Percentiles rank a stretch among this genome's conserved stretches.
Conservation (phyloP, 1,284 basidiomycete genomes). For the Kwoniella shivajii region DNA sequence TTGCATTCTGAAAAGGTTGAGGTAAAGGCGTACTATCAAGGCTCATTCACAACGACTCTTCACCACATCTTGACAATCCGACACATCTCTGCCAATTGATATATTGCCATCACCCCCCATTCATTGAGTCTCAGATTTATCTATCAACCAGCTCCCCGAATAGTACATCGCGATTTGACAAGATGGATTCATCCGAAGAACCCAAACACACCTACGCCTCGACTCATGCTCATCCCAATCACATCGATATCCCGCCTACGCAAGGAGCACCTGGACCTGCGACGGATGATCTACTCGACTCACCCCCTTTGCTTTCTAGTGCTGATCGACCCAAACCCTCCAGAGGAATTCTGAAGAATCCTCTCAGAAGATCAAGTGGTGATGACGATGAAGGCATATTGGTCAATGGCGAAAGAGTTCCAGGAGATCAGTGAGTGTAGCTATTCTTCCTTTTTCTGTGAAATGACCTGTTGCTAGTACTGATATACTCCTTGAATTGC, state of each 20-base stretch:
- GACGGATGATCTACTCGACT: slow-evolving; percentile 17
- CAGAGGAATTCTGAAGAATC: slow-evolving; percentile 52
- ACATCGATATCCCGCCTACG: slow-evolving; percentile 42
- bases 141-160: not conserved
- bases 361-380: slow-evolving; percentile 26
- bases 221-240: slow-evolving; percentile 39
- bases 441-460: not conserved
- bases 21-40: too few relatives aligned
- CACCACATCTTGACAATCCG: too few relatives aligned
- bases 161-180: not conserved
- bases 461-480: not conserved
- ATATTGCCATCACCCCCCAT: too few relatives aligned
- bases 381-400: slow-evolving; percentile 14
- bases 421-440: slow-evolving; percentile 26
- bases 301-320: slow-evolving; percentile 26
- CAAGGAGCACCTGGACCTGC: slow-evolving; percentile 17
- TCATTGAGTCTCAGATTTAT: not conserved
- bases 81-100: too few relatives aligned
- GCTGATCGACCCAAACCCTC: slow-evolving; percentile 37
- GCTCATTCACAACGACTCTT: too few relatives aligned
- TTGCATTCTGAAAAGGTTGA: too few relatives aligned
- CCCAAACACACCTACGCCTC: slow-evolving; percentile 24
- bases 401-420: slow-evolving; percentile 11
- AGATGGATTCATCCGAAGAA: not conserved
- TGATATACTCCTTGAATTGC: not conserved